These are phyloP conservation scores for Dactylellina sp. DNA, from an alignment of 2,329 filamentous ascomycete species.

Conservation along the genomic window DNA sequence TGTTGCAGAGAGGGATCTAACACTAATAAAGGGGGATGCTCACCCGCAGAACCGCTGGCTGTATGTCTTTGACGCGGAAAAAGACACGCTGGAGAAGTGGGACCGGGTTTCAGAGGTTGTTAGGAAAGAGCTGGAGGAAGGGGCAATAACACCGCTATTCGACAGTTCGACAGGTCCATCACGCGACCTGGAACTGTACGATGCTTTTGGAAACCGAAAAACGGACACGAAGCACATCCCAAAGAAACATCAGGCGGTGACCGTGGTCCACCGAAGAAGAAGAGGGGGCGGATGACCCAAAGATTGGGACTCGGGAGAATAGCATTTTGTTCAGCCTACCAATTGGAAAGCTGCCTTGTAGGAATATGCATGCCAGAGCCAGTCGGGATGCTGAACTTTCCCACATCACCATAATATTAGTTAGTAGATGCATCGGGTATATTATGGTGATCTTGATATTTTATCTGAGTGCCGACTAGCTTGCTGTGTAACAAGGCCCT, in stretches of 20 bases:
- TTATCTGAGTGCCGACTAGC: neutral
- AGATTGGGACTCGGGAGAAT: slow-evolving; percentile 9
- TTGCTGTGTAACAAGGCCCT: slow-evolving; percentile 13
- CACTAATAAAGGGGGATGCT: neutral
- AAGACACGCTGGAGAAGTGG: slow-evolving; percentile 65
- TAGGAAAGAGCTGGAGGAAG: slow-evolving; percentile 56
- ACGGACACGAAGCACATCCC: slow-evolving; percentile 31
- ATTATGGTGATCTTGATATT: slow-evolving; percentile 24
- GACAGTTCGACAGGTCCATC: slow-evolving; percentile 36
- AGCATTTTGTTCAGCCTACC: neutral
- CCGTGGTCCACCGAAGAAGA: slow-evolving; percentile 13
- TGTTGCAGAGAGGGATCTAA: neutral
- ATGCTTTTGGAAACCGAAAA: slow-evolving; percentile 35
- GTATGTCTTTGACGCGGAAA: slow-evolving; percentile 67
- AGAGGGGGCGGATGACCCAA: neutral
- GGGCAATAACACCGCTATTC: slow-evolving; percentile 64
- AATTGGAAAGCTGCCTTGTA: neutral
- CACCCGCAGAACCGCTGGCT: slow-evolving; percentile 65
- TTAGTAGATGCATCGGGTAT: slow-evolving; percentile 17
- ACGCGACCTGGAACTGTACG: slow-evolving; percentile 43
- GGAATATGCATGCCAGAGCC: neutral
- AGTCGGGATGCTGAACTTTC: slow-evolving; percentile 2
- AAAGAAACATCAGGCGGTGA: slow-evolving; percentile 38
- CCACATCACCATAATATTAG: too few relatives aligned
- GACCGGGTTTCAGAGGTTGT: slow-evolving; percentile 64